These are phyloP conservation scores for Pyricularia pennisetigena DNA, from an alignment of 2,329 filamentous ascomycete species.

Conservation along the genomic window DNA sequence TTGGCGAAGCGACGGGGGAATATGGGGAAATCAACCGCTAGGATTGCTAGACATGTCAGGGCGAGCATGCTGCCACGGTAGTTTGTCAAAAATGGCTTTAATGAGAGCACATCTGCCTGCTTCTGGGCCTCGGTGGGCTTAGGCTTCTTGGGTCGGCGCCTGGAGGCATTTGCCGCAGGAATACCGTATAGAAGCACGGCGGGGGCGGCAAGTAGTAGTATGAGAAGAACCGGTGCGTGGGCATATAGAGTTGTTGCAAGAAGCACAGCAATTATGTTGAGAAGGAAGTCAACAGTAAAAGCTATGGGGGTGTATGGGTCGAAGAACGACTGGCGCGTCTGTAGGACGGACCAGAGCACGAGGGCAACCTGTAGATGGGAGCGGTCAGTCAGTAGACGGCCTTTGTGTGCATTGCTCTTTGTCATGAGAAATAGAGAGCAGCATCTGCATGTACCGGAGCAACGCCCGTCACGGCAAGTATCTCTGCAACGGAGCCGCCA, in stretches of 20 bases:
- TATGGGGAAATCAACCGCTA: slow-evolving; percentile 91
- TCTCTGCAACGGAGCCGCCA: slow-evolving; percentile 74
- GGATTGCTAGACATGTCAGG: slow-evolving; percentile 78
- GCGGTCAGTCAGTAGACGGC: background rate
- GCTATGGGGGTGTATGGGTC: slow-evolving; percentile 59
- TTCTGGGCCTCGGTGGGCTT: slow-evolving; percentile 16
- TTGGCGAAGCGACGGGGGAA: slow-evolving; percentile 95
- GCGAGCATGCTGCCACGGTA: slow-evolving; percentile 91
- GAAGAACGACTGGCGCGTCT: slow-evolving; percentile 78
- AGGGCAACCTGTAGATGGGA: slow-evolving; percentile 56
- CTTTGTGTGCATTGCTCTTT: background rate
- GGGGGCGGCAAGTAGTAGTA: slow-evolving; percentile 62
- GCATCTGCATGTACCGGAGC: slow-evolving; percentile 58
- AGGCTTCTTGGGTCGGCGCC: slow-evolving; percentile 40
- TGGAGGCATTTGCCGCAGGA: slow-evolving; percentile 31
- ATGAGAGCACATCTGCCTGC: slow-evolving; percentile 46
- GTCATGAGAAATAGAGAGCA: background rate
- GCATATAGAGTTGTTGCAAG: slow-evolving; percentile 84
- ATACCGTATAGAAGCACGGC: slow-evolving; percentile 52
- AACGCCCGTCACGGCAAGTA: slow-evolving; percentile 77
- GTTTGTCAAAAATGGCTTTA: slow-evolving; percentile 85
- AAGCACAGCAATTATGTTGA: slow-evolving; percentile 75
- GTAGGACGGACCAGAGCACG: slow-evolving; percentile 80
- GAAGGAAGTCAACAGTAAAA: slow-evolving; percentile 70
- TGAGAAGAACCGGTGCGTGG: slow-evolving; percentile 61